Evolutionary conservation across 1,139 yeast genomes (phyloP).

Genomic region (Zhuliangozyma blackwelliae): DNA sequence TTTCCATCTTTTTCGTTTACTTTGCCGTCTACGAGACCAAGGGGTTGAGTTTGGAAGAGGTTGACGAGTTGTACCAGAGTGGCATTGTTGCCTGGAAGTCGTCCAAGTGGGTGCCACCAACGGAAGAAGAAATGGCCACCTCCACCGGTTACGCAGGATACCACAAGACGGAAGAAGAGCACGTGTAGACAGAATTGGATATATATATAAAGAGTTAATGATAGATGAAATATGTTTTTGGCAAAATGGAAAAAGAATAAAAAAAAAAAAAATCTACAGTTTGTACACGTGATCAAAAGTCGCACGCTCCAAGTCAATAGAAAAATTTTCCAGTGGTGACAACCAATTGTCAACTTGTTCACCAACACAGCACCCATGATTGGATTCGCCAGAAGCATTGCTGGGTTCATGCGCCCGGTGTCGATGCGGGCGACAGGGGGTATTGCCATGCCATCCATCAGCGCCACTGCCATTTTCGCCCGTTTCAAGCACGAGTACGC

Average conservation of each 20-base stretch:
- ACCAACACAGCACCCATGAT: constrained; percentile 1
- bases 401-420: neutral
- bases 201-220: neutral
- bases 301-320: too few species aligned
- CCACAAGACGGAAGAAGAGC: constrained; percentile 23
- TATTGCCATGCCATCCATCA: too few species aligned
- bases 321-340: too few species aligned
- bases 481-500: constrained; percentile 83
- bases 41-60: constrained; percentile 59
- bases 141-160: constrained; percentile 21
- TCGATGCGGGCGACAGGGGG: too few species aligned
- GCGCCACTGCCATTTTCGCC: constrained; percentile 4
- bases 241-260: too few species aligned
- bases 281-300: too few species aligned
- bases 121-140: constrained; percentile 28
- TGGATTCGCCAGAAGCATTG: constrained; percentile 4
- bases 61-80: constrained; percentile 55
- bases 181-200: constrained; percentile 6
- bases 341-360: too few species aligned
- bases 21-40: constrained; percentile 59
- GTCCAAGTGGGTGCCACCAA: constrained; percentile 41
- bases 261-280: too few species aligned
- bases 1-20: constrained; percentile 52
- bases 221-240: neutral
- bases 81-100: constrained; percentile 47